Evolutionary conservation across 331 rosid species (phyloP).

Genomic region (Erythrophleum ivorense): DNA sequence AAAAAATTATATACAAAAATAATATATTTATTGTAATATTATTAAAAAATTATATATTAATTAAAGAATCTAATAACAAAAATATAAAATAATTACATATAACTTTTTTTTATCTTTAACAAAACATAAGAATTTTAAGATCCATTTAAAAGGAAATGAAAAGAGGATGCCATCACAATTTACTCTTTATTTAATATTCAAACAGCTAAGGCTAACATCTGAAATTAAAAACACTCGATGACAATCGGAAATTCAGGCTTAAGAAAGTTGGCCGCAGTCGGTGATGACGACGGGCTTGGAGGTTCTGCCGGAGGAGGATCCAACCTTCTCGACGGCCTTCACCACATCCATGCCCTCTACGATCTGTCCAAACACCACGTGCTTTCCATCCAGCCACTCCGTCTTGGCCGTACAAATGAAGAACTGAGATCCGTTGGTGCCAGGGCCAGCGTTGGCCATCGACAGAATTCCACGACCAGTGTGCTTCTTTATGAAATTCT

Average conservation of each 20-base stretch:
- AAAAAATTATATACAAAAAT: too few relatives aligned
- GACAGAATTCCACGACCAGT: conserved; percentile 10
- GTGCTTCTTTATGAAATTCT: conserved; percentile 10
- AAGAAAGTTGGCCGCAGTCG: conserved; percentile 4
- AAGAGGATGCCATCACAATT: not conserved
- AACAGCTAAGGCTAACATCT: not conserved
- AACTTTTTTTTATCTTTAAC: too few relatives aligned
- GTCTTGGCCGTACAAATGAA: conserved; percentile 1
- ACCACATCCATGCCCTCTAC: conserved; percentile 8
- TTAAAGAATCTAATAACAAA: too few relatives aligned
- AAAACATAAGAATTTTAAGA: too few relatives aligned
- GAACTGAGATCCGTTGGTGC: conserved; percentile 17
- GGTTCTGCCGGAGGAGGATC: not conserved
- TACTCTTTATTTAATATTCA: not conserved
- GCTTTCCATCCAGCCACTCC: conserved; percentile 6
- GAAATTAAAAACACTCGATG: not conserved
- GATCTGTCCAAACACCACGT: conserved; percentile 3
- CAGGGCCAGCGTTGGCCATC: not conserved
- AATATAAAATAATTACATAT: too few relatives aligned
- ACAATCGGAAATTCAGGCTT: not conserved
- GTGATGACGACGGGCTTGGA: not conserved
- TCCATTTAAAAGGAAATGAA: too few relatives aligned
- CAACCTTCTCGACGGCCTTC: not conserved
- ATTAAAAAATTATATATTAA: too few relatives aligned
- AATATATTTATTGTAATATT: too few relatives aligned